Conservation (phyloP, 148 eudicot species). For the Amaranthus palmeri region DNA sequence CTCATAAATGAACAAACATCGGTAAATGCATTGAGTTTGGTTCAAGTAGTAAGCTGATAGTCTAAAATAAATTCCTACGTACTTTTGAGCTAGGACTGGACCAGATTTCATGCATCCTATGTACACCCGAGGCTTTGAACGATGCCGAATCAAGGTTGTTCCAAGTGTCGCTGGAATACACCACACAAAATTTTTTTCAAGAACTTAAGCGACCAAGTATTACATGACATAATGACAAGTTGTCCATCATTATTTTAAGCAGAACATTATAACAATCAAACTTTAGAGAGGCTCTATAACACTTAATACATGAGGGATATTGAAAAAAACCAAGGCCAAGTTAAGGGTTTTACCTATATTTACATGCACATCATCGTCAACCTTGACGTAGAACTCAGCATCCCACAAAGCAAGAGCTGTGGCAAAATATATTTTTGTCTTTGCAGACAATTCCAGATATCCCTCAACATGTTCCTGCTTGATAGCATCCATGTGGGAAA, state of each 20-base stretch:
- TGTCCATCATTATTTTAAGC: background rate
- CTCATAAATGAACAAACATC: background rate
- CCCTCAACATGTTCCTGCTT: constrained; percentile 81
- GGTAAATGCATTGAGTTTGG: background rate
- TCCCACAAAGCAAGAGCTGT: constrained; percentile 80
- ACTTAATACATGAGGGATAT: background rate
- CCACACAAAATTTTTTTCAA: background rate
- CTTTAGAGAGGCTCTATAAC: background rate
- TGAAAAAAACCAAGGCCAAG: background rate
- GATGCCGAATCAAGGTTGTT: background rate
- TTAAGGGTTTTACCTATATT: constrained; percentile 53
- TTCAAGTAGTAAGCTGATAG: background rate
- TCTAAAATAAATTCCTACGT: background rate
- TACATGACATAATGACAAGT: background rate
- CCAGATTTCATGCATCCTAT: background rate
- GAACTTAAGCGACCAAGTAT: too few species aligned
- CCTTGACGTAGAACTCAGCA: constrained; percentile 84
- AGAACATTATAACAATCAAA: background rate
- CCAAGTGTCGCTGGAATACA: background rate
- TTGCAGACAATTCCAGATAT: constrained; percentile 78
- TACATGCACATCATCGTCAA: constrained; percentile 87
- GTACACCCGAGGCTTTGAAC: background rate
- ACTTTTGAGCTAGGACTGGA: constrained; percentile 8
- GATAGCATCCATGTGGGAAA: constrained; percentile 8
- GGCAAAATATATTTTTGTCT: constrained; percentile 71